Base-by-base conservation (phyloP, 2,329 filamentous ascomycete species). In the Aspergillus novoparasiticus region DNA sequence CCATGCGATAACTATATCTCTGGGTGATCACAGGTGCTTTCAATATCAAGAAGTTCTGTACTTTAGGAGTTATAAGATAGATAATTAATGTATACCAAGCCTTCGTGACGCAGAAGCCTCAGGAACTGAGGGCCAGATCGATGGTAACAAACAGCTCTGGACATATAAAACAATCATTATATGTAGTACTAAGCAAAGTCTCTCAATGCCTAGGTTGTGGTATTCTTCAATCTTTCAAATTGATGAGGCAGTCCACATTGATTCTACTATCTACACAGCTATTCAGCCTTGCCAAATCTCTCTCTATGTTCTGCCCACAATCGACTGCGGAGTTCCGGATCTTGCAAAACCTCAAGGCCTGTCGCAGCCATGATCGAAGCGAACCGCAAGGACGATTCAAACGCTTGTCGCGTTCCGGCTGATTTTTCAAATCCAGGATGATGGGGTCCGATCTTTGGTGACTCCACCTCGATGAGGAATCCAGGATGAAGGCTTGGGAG, bases 161-260 rank as follows among this genome's bases (percentile, higher is more conserved):
- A 32, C 4, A 36, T 1, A 8, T 16, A 16, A 5, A 19, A 41
- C 16, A 3, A 41, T 41, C 19, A n/a, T 41, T 3, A n/a, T 10
- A 19, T n/a, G 6, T 41, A n/a, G 1, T 4, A 41, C 2, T 19
- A 4, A 9, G 0, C 6, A 2, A 41, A 1, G 6, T 41, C 16
- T 8, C 3, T 41, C 6, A 0, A 19, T 19, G 16, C 1, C 4
- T 9, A 19, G 1, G 39, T 0, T 10, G 2, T n/a, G 16, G 0
- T 41, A 10, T 3, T 41, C 3, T 36, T 41, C 3, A 14, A 3
- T n/a, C 2, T n/a, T n/a, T n/a, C 3, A 19, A 41, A 19, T 9
- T 8, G 19, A 41, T 4, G 6, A 19, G 8, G 16, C 14, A 0
- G 39, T n/a, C 19, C 1, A 9, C 8, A 2, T 9, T 41, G 2